A percentile compares a stretch with the other conserved stretches of the same genome.
These are phyloP conservation scores for Phialophora tarda DNA, from an alignment of 2,329 filamentous ascomycete genomes.

Conservation along the genomic window DNA sequence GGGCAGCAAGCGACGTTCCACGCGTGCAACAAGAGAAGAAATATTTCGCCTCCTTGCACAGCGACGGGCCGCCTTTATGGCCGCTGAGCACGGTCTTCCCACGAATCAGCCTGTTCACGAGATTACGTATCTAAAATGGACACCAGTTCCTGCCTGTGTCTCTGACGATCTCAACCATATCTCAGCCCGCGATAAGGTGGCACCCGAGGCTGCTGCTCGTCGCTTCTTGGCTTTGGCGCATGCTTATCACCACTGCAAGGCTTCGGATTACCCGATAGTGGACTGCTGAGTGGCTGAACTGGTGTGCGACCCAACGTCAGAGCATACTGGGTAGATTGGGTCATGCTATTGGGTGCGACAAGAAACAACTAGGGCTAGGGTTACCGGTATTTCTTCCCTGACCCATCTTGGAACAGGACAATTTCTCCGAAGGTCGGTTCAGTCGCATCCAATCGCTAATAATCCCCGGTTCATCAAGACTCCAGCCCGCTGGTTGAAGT, in stretches of 20 bases:
- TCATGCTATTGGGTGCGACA: not conserved
- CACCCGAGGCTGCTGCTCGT: conserved; percentile 1
- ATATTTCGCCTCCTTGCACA: not conserved
- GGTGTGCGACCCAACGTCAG: not conserved
- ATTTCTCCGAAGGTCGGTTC: not conserved
- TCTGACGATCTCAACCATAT: conserved; percentile 13
- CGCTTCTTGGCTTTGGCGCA: not conserved
- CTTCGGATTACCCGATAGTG: conserved; percentile 16
- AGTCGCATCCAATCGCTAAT: not conserved
- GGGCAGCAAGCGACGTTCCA: not conserved
- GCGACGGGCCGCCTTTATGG: conserved; percentile 2
- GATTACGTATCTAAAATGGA: conserved; percentile 6
- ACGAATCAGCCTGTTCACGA: conserved; percentile 3
- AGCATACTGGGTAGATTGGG: not conserved
- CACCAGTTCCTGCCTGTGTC: conserved; percentile 2
- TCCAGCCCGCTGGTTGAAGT: not conserved
- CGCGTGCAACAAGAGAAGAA: not conserved
- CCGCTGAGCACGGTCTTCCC: conserved; percentile 13
- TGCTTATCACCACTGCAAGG: conserved; percentile 22
- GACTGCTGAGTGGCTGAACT: not conserved
- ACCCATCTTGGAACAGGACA: not conserved
- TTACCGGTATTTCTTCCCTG: not conserved
- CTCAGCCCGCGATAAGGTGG: conserved; percentile 14
- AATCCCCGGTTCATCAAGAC: not conserved
- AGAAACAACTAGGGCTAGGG: not conserved